Percentiles rank a stretch among this genome's conserved stretches.
These are phyloP conservation scores for Kuraishia borneana DNA, from an alignment of 805 yeast genomes.

Conservation along the genomic window DNA sequence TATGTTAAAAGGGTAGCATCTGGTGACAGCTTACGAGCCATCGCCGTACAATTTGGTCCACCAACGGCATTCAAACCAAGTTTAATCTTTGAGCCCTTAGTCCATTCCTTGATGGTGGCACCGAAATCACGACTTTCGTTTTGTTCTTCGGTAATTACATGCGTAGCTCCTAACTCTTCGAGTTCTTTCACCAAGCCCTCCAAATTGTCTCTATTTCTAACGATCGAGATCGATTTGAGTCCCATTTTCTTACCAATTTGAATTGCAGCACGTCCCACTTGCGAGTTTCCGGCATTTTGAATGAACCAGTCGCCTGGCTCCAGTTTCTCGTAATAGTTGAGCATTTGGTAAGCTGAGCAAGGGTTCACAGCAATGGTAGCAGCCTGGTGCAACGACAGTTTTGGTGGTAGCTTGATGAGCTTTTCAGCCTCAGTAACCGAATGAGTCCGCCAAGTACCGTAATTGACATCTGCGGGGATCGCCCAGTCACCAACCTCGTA, in stretches of 20 bases:
- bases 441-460: constrained; percentile 92
- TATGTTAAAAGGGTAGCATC: constrained; percentile 80
- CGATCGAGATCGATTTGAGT: constrained; percentile 73
- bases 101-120: constrained; percentile 43
- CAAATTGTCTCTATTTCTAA: constrained; percentile 75
- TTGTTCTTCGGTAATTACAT: constrained; percentile 84
- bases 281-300: constrained; percentile 94
- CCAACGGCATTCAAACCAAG: constrained; percentile 91
- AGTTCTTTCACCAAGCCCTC: constrained; percentile 46
- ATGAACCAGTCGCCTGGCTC: constrained; percentile 79
- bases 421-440: constrained; percentile 41
- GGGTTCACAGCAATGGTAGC: constrained; percentile 93
- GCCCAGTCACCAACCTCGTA: constrained; percentile 77
- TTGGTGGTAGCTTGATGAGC: constrained; percentile 46
- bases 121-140: constrained; percentile 60
- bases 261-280: constrained; percentile 85
- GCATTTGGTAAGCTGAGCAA: constrained; percentile 82
- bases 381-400: constrained; percentile 48
- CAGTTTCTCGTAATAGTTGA: constrained; percentile 54
- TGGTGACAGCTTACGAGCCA: constrained; percentile 70
- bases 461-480: constrained; percentile 63
- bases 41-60: constrained; percentile 71
- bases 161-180: constrained; percentile 65
- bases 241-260: constrained; percentile 79
- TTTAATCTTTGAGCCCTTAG: constrained; percentile 42